A percentile compares a stretch with the other conserved stretches of the same genome.
Conservation (phyloP, 139 green algal species). For the Haematococcus sp. region DNA sequence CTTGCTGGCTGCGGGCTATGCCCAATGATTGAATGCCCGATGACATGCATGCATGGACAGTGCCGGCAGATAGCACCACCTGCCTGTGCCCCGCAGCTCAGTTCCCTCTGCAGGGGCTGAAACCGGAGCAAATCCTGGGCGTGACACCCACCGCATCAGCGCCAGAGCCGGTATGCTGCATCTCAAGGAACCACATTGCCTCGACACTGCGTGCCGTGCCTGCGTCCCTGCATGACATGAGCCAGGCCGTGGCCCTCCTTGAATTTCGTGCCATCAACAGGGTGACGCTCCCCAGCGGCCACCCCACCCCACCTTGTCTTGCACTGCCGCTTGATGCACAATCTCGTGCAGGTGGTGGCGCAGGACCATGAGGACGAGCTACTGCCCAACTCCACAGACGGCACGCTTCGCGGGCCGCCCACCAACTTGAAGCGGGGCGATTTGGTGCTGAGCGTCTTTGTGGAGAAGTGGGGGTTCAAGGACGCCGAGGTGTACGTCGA, state of each 20-base stretch:
- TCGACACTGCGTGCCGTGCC: too few species aligned
- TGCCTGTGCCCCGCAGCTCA: not conserved
- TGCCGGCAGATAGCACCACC: too few species aligned
- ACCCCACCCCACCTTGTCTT: too few species aligned
- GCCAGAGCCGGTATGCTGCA: not conserved
- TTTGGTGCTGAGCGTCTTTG: constrained; percentile 29
- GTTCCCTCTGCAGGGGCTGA: not conserved
- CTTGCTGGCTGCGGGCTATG: too few species aligned
- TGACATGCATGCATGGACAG: too few species aligned
- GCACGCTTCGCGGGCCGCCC: constrained; percentile 35
- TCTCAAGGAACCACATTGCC: too few species aligned
- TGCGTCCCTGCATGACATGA: not conserved
- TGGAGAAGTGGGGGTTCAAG: constrained; percentile 64
- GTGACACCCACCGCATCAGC: not conserved
- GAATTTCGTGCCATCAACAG: too few species aligned
- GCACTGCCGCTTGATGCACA: not conserved
- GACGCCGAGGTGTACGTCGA: constrained; percentile 45
- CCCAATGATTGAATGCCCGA: too few species aligned
- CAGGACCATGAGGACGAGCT: not conserved
- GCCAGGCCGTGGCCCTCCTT: not conserved
- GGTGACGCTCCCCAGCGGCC: too few species aligned
- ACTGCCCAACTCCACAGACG: not conserved
- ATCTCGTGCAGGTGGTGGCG: not conserved
- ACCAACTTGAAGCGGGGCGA: constrained; percentile 27
- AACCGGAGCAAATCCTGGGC: not conserved